These are phyloP conservation scores for Boletus semigastroideus DNA, from an alignment of 1,284 basidiomycete genomes.

Conservation along the genomic window DNA sequence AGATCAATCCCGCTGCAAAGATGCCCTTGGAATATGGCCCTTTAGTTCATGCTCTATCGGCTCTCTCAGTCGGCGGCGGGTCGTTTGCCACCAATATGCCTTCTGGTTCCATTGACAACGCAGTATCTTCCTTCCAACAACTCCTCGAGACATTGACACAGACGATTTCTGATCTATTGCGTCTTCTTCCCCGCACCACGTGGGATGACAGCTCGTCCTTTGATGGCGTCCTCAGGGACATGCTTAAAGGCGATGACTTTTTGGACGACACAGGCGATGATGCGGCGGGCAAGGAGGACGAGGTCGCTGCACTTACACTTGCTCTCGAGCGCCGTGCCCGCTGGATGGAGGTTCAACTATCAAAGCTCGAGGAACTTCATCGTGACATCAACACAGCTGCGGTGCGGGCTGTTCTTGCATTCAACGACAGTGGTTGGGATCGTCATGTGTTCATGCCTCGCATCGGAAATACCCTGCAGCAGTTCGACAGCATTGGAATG, in stretches of 20 bases:
- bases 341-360: slow-evolving; percentile 87
- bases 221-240: slow-evolving; percentile 78
- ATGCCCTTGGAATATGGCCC: slow-evolving; percentile 80
- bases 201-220: slow-evolving; percentile 87
- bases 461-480: slow-evolving; percentile 59
- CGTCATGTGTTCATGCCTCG: slow-evolving; percentile 61
- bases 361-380: slow-evolving; percentile 80
- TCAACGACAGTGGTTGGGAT: slow-evolving; percentile 86
- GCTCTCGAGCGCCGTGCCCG: slow-evolving; percentile 80
- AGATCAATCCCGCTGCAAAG: slow-evolving; percentile 67
- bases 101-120: slow-evolving; percentile 79
- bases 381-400: slow-evolving; percentile 84
- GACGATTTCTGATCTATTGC: slow-evolving; percentile 79
- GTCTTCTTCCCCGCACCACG: slow-evolving; percentile 77
- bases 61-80: slow-evolving; percentile 80
- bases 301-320: slow-evolving; percentile 76
- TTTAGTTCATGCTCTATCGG: slow-evolving; percentile 79
- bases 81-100: slow-evolving; percentile 79
- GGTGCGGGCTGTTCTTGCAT: slow-evolving; percentile 73
- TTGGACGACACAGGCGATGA: slow-evolving; percentile 72
- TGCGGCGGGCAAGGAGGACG: slow-evolving; percentile 64
- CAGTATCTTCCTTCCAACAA: slow-evolving; percentile 83
- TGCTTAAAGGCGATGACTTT: slow-evolving; percentile 83
- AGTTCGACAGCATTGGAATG: slow-evolving; percentile 66
- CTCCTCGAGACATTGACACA: slow-evolving; percentile 81